Conservation (phyloP, 2,329 filamentous ascomycete species). For the Nemania sp. region DNA sequence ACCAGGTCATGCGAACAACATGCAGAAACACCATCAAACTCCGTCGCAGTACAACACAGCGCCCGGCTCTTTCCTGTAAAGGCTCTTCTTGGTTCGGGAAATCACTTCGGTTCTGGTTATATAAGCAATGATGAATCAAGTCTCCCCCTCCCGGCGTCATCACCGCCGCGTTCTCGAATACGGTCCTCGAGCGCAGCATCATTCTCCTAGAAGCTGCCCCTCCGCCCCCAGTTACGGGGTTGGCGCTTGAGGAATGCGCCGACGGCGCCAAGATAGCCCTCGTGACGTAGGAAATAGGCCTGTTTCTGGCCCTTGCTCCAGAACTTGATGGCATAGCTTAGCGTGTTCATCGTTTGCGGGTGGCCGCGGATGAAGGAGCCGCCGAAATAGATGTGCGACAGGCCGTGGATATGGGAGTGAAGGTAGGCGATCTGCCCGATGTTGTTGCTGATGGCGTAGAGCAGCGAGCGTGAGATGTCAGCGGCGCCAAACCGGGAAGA, state of each 20-base stretch:
- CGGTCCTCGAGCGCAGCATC: constrained; percentile 38
- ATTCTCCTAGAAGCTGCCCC: constrained; percentile 71
- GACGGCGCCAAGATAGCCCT: constrained; percentile 92
- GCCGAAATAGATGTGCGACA: constrained; percentile 95
- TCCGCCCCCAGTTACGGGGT: constrained; percentile 86
- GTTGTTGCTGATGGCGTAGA: constrained; percentile 97
- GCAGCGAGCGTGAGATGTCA: constrained; percentile 86
- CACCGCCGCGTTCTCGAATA: constrained; percentile 29
- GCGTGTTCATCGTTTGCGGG: constrained; percentile 95
- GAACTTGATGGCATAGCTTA: constrained; percentile 96
- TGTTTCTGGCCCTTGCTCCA: constrained; percentile 95
- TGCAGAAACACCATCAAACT: no score
- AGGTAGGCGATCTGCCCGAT: constrained; percentile 97
- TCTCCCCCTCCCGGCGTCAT: no score
- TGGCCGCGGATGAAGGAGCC: constrained; percentile 96
- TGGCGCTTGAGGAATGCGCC: constrained; percentile 93
- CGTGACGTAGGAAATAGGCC: constrained; percentile 93
- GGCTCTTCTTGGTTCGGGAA: no score
- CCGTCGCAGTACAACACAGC: no score
- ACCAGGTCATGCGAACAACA: no score
- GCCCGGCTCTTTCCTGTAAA: no score
- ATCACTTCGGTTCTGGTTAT: no score
- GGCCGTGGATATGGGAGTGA: constrained; percentile 91
- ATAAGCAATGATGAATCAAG: no score
- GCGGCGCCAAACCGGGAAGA: constrained; percentile 69